A percentile compares a stretch with the other conserved stretches of the same genome.
Conservation (phyloP, 2,329 filamentous ascomycete species). For the Fusarium chlamydosporum region DNA sequence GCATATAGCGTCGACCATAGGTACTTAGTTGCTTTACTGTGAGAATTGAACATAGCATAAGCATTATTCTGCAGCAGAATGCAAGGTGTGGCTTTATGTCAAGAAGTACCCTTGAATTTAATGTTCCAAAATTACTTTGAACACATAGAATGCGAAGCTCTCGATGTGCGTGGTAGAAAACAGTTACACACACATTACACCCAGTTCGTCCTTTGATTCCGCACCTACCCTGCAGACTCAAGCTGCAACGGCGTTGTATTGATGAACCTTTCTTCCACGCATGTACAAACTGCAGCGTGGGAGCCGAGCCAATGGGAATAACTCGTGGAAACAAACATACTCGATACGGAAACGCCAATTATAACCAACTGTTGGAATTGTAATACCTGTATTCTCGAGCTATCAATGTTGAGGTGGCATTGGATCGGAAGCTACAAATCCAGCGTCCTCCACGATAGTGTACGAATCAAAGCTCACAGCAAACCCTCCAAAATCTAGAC, state of each 20-base stretch:
- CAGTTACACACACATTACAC: not conserved
- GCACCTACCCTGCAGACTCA: not conserved
- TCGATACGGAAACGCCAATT: not conserved
- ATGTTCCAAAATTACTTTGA: no score
- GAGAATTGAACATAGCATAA: no score
- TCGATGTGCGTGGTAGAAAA: no score
- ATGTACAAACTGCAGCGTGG: not conserved
- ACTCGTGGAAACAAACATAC: not conserved
- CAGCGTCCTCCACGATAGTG: not conserved
- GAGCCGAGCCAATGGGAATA: not conserved
- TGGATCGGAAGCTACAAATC: not conserved
- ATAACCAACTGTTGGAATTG: not conserved
- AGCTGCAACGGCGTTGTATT: not conserved
- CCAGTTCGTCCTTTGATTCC: not conserved
- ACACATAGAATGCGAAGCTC: no score
- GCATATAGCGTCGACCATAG: no score
- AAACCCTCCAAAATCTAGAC: not conserved
- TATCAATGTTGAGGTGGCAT: not conserved
- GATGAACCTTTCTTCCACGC: not conserved
- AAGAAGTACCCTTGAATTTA: no score
- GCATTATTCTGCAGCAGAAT: no score
- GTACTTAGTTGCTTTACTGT: no score
- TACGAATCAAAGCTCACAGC: not conserved
- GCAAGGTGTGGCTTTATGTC: no score
- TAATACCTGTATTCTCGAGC: not conserved